Evolutionary conservation across 169 alveolate species (phyloP), one percentile per base, ranked within the genome.

Genomic region (Eimeria praecox): DNA sequence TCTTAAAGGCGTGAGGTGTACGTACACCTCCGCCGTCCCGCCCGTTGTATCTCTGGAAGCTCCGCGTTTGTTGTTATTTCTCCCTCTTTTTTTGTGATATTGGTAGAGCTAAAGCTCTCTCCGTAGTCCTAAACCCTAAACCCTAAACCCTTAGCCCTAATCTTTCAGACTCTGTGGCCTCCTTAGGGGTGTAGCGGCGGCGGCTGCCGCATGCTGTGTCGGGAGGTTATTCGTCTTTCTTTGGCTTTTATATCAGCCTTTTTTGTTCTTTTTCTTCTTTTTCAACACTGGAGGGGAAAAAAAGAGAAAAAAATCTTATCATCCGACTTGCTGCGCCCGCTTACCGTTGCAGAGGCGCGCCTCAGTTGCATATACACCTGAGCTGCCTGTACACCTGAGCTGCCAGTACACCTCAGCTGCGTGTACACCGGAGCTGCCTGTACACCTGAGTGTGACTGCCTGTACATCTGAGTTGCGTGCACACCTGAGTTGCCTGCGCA

Each of bases 1-100:
- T 75, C 35, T 75, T 35, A 2, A 42, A 75, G 85, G 85, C 35
- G 38, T 38, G 85, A 40, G 85, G 85, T 75, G 85, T 75, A 75
- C 85, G 56, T 75, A 75, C 85, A 40, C 85, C 85, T 38, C 59
- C 8, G 56, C 85, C 24, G 56, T 42, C 56, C 59, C 59, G 18
- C 59, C 85, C 38, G 12, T 35, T 14, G 22, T 38, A 5, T 12
- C 59, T 8, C 56, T 0, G 44, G 24, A 30, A 66, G 78, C 33
- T 40, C 10, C 56, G 24, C 22, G 1, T 3, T 35, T 16, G 85
- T 66, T 30, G 46, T 4, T 4, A 30, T 66, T 66, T 66, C 78
- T 66, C 33, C 73, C 12, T 62, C 38, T 62, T 33, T 22, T 66
- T 75, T 40, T 75, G 35, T 38, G 54, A 30, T 75, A 40, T 75